Evolutionary conservation across 768 basidiomycete genomes (phyloP).

Genomic region (Grammothele lineata): DNA sequence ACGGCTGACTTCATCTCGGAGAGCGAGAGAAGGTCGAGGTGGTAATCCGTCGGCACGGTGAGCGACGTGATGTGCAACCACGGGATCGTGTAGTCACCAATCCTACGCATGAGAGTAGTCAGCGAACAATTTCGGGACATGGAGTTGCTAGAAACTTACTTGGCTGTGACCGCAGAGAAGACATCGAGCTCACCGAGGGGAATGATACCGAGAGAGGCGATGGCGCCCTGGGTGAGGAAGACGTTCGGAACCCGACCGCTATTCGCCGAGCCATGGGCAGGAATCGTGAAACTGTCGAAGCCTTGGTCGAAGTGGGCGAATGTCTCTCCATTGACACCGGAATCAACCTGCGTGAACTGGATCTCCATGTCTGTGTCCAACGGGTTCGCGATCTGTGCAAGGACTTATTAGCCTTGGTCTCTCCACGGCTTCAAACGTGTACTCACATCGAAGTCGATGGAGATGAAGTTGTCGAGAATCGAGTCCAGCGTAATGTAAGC

Average conservation of each 20-base stretch:
- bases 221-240: constrained; percentile 53
- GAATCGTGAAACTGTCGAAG: constrained; percentile 53
- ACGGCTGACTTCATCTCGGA: too few species aligned
- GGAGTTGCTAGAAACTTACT: too few species aligned
- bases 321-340: constrained; percentile 43
- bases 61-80: constrained; percentile 59
- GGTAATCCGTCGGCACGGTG: constrained; percentile 49
- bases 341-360: constrained; percentile 53
- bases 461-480: constrained; percentile 26
- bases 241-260: constrained; percentile 58
- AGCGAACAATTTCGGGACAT: too few species aligned
- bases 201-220: constrained; percentile 53
- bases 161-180: constrained; percentile 39
- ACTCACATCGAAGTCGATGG: constrained; percentile 15
- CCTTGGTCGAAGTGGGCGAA: constrained; percentile 57
- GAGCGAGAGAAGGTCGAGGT: constrained; percentile 9
- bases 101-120: constrained; percentile 30
- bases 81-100: constrained; percentile 57
- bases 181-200: constrained; percentile 53
- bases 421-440: too few species aligned
- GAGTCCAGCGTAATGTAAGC: constrained; percentile 49
- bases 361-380: constrained; percentile 54
- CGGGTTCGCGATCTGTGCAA: constrained; percentile 39
- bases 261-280: constrained; percentile 54
- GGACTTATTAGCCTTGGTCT: constrained; percentile 25